phyloP scores from a whole-genome alignment of 208 protist species.

The Trypanosoma scelopori region DNA sequence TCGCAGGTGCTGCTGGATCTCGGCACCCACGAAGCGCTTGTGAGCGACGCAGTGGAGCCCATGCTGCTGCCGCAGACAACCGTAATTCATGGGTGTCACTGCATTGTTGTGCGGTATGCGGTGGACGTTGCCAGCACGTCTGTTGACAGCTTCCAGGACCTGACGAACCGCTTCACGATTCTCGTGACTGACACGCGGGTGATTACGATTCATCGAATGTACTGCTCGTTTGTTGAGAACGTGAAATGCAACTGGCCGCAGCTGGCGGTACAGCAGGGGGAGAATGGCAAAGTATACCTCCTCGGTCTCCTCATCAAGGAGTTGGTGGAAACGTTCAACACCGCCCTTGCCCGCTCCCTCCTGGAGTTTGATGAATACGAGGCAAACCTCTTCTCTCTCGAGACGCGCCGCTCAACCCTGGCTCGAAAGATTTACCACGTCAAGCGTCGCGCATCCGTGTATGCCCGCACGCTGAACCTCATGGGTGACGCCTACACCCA shows the following conservation, averaged over 20 bases:
- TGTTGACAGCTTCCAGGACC: slow-evolving; percentile 67
- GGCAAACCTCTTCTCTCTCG: slow-evolving; percentile 57
- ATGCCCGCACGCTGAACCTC: slow-evolving; percentile 60
- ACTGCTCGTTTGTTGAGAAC: slow-evolving; percentile 68
- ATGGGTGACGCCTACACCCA: slow-evolving; percentile 71
- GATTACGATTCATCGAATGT: slow-evolving; percentile 73
- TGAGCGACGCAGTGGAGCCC: slow-evolving; percentile 54
- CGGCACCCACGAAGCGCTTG: slow-evolving; percentile 50
- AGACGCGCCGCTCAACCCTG: slow-evolving; percentile 44
- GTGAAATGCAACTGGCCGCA: slow-evolving; percentile 56
- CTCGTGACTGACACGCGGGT: slow-evolving; percentile 38
- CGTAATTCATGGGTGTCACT: slow-evolving; percentile 45
- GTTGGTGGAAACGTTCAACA: slow-evolving; percentile 59
- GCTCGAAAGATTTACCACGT: slow-evolving; percentile 82
- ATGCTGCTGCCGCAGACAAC: slow-evolving; percentile 79
- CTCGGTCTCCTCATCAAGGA: slow-evolving; percentile 72
- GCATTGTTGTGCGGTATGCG: slow-evolving; percentile 70
- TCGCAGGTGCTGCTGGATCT: slow-evolving; percentile 52
- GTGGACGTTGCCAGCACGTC: slow-evolving; percentile 40
- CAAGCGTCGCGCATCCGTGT: slow-evolving; percentile 78
- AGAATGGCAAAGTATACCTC: slow-evolving; percentile 20
- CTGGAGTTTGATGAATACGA: slow-evolving; percentile 79
- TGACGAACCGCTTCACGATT: slow-evolving; percentile 79
- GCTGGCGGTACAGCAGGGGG: neutral
- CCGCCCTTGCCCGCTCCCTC: slow-evolving; percentile 57